A percentile compares a stretch with the other conserved stretches of the same genome.
These are phyloP conservation scores for Ogataea dorogensis DNA, from an alignment of 805 yeast genomes.

Conservation along the genomic window DNA sequence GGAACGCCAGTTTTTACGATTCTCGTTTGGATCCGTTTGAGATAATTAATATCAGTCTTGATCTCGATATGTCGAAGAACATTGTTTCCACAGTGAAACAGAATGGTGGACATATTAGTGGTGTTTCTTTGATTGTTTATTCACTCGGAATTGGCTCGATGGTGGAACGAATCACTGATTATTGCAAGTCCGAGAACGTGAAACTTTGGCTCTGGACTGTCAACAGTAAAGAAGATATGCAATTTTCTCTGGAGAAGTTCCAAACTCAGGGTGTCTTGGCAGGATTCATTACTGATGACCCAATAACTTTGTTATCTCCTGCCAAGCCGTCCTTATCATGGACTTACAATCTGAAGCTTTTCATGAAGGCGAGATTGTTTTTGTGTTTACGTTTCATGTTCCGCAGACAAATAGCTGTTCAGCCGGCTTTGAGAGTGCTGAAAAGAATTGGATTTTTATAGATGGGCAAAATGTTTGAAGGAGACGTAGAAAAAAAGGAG, in stretches of 20 bases:
- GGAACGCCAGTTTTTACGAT: conserved; percentile 33
- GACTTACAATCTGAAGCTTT: conserved; percentile 14
- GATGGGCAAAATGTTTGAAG: conserved; percentile 4
- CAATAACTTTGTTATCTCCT: conserved; percentile 7
- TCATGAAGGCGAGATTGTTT: conserved; percentile 18
- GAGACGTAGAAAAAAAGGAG: conserved; percentile 3
- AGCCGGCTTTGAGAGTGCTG: not conserved
- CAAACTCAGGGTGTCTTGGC: conserved; percentile 20
- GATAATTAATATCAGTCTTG: conserved; percentile 33
- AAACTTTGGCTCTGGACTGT: conserved; percentile 39
- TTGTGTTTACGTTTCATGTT: conserved; percentile 19
- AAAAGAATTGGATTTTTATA: conserved; percentile 8
- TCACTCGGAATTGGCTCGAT: conserved; percentile 23
- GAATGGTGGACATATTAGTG: conserved; percentile 20
- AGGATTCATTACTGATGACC: conserved; percentile 25
- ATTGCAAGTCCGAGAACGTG: conserved; percentile 20
- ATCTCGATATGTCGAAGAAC: conserved; percentile 20
- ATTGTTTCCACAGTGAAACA: conserved; percentile 23
- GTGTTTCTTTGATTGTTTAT: conserved; percentile 26
- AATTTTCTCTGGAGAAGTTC: conserved; percentile 17
- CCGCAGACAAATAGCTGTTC: conserved; percentile 18
- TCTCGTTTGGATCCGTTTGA: conserved; percentile 29
- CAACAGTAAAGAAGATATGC: conserved; percentile 27
- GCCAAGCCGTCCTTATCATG: not conserved
- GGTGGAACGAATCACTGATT: conserved; percentile 17